phyloP scores from a whole-genome alignment of 805 yeast genomes.

The Metschnikowia picachoensis region DNA sequence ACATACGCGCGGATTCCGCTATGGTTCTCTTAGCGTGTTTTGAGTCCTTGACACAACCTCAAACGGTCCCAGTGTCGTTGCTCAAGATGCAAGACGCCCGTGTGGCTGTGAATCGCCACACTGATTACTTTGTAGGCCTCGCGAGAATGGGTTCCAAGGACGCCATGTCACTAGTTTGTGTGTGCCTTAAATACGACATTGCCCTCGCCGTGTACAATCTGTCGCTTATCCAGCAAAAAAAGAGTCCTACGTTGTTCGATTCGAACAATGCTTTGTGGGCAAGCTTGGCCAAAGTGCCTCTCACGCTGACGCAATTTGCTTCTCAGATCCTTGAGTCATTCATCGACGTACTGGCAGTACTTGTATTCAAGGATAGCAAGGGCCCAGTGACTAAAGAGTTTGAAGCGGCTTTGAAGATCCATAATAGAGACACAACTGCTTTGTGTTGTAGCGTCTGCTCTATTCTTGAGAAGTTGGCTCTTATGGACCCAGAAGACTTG shows the following conservation, averaged over 20 bases:
- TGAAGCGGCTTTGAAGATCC: slow-evolving; percentile 26
- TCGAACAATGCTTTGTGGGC: slow-evolving; percentile 12
- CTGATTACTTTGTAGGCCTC: slow-evolving; percentile 26
- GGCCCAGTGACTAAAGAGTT: slow-evolving; percentile 18
- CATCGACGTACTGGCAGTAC: slow-evolving; percentile 15
- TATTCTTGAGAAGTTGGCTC: slow-evolving; percentile 31
- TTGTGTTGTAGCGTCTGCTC: slow-evolving; percentile 20
- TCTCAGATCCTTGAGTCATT: slow-evolving; percentile 17
- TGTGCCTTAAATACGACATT: slow-evolving; percentile 20
- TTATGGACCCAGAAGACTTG: slow-evolving; percentile 27
- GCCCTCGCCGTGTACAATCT: slow-evolving; percentile 12
- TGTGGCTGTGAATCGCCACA: slow-evolving; percentile 43
- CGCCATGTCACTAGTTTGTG: slow-evolving; percentile 7
- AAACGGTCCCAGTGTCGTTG: slow-evolving; percentile 31
- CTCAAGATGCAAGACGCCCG: slow-evolving; percentile 46
- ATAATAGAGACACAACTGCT: slow-evolving; percentile 26
- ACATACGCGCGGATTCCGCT: slow-evolving; percentile 6
- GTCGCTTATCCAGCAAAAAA: slow-evolving; percentile 8
- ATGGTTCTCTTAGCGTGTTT: slow-evolving; percentile 19
- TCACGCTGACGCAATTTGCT: slow-evolving; percentile 12
- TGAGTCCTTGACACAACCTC: slow-evolving; percentile 11
- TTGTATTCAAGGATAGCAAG: slow-evolving; percentile 25
- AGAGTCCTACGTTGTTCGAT: slow-evolving; percentile 12
- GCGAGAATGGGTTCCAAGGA: slow-evolving; percentile 14
- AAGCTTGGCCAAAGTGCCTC: slow-evolving; percentile 7